These are phyloP conservation scores for Fraxinus floribunda DNA, from an alignment of 305 asterid species.

Conservation along the genomic window DNA sequence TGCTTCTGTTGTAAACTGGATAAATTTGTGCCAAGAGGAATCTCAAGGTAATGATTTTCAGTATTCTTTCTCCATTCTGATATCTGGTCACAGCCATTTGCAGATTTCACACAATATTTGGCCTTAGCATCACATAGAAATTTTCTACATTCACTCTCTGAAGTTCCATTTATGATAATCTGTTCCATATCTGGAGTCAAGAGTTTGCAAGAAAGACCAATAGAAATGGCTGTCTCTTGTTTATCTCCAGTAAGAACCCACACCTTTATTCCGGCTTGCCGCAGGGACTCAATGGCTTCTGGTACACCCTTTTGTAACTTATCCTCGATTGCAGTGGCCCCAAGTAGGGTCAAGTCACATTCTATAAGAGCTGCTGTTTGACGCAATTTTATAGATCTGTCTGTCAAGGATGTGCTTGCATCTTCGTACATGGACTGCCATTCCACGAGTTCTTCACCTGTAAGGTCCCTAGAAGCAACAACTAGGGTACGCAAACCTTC, in stretches of 20 bases:
- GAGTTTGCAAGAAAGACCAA: constrained; percentile 92
- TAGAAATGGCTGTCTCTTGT: constrained; percentile 98
- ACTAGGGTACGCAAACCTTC: constrained; percentile 97
- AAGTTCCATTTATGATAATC: constrained; percentile 82
- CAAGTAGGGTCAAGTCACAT: constrained; percentile 77
- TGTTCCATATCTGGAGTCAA: constrained; percentile 85
- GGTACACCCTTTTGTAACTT: constrained; percentile 96
- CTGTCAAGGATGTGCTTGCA: constrained; percentile 93
- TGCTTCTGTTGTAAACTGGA: constrained; percentile 36
- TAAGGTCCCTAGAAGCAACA: constrained; percentile 73
- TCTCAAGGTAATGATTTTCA: constrained; percentile 51
- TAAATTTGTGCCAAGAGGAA: constrained; percentile 44
- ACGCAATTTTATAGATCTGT: constrained; percentile 72
- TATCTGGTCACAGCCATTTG: constrained; percentile 35
- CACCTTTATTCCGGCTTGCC: constrained; percentile 96
- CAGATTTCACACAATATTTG: constrained; percentile 50
- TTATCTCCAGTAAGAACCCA: constrained; percentile 99
- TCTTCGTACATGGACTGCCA: constrained; percentile 92
- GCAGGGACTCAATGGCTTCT: constrained; percentile 88
- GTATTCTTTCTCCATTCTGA: constrained; percentile 36
- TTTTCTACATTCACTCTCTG: constrained; percentile 84
- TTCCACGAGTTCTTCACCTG: constrained; percentile 64
- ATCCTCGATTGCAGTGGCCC: constrained; percentile 97
- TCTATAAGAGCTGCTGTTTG: constrained; percentile 86
- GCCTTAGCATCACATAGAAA: constrained; percentile 75